Evolutionary conservation across 805 yeast species (phyloP).

Genomic region (Ogataea henricii): DNA sequence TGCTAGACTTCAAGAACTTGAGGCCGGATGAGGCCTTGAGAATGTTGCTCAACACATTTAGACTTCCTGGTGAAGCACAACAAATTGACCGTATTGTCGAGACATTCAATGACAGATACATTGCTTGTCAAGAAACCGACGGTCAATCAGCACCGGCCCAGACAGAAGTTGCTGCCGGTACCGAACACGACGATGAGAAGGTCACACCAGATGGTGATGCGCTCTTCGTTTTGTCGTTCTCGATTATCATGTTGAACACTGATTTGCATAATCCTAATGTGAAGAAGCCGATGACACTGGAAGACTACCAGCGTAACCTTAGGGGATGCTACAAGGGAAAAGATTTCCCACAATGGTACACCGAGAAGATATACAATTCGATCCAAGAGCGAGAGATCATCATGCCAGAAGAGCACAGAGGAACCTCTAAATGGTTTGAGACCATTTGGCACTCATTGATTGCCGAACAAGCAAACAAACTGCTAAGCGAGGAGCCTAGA

Average conservation of each 20-base stretch:
- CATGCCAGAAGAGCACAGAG: conserved; percentile 97
- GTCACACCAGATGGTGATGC: conserved; percentile 82
- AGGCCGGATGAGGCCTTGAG: conserved; percentile 94
- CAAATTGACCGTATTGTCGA: conserved; percentile 93
- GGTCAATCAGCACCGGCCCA: conserved; percentile 4
- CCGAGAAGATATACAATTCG: conserved; percentile 76
- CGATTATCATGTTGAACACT: conserved; percentile 91
- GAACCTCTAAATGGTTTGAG: conserved; percentile 89
- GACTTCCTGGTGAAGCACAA: conserved; percentile 97
- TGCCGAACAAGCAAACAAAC: conserved; percentile 43
- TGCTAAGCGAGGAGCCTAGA: conserved; percentile 16
- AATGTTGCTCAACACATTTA: conserved; percentile 73
- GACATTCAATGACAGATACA: conserved; percentile 79
- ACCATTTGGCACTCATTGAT: conserved; percentile 77
- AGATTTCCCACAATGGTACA: conserved; percentile 85
- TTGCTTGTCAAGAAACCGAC: conserved; percentile 48
- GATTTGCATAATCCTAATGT: conserved; percentile 93
- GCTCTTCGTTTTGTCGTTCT: conserved; percentile 85
- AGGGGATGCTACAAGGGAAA: conserved; percentile 73
- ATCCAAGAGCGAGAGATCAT: conserved; percentile 87
- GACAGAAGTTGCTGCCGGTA: conserved; percentile 11
- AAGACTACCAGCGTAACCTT: conserved; percentile 75
- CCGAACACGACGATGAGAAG: conserved; percentile 38
- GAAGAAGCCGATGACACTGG: conserved; percentile 86
- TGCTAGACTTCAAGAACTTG: conserved; percentile 73